A percentile compares a stretch with the other conserved stretches of the same genome.
Conservation (phyloP, 2,329 filamentous ascomycete species). For the Pseudocercospora macadamiae region DNA sequence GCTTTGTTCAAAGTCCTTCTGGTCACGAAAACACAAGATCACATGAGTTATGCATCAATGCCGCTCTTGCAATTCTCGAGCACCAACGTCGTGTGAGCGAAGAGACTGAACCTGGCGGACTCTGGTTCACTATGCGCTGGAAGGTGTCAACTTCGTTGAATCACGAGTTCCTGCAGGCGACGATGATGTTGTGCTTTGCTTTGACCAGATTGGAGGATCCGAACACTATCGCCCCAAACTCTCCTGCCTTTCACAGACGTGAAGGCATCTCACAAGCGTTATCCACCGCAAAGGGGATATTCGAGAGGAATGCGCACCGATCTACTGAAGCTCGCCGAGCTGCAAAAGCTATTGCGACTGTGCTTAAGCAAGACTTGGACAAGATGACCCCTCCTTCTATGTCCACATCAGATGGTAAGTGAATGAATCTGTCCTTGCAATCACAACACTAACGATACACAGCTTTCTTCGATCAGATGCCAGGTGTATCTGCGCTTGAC, state of each 20-base stretch:
- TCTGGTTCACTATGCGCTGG: constrained; percentile 9
- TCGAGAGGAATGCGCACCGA: not conserved
- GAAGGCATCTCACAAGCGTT: not conserved
- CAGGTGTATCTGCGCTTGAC: not conserved
- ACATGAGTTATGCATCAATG: not conserved
- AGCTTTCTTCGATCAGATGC: constrained; percentile 2
- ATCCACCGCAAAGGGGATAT: not conserved
- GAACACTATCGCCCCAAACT: not conserved
- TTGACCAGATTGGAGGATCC: not conserved
- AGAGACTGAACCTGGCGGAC: not conserved
- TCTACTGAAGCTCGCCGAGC: not conserved
- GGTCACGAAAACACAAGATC: not conserved
- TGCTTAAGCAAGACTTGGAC: not conserved
- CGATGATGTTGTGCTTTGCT: constrained; percentile 9
- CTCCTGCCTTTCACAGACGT: not conserved
- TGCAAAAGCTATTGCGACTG: not conserved
- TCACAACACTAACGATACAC: not conserved
- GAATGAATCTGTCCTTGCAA: too few relatives aligned
- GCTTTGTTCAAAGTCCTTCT: not conserved
- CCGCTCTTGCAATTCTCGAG: not conserved
- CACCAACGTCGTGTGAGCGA: not conserved
- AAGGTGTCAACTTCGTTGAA: not conserved
- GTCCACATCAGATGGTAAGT: not conserved
- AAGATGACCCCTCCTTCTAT: constrained; percentile 1
- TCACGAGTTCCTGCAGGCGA: constrained; percentile 9